These are phyloP conservation scores for Coemansia sp. DNA, from an alignment of 192 early-diverging fungal species.

Conservation along the genomic window DNA sequence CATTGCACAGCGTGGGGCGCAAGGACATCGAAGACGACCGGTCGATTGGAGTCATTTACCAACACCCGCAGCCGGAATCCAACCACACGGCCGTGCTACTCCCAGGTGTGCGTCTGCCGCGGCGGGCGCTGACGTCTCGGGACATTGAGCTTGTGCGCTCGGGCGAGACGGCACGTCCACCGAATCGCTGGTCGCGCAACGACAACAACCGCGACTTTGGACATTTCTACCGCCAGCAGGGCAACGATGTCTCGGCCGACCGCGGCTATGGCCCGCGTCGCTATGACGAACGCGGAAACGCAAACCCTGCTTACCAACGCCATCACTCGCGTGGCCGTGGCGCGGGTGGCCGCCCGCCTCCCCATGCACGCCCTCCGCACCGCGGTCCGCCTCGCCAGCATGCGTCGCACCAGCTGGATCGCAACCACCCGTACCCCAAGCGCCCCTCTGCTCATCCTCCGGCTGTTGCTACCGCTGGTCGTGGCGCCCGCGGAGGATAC, in stretches of 20 bases:
- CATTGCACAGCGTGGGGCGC: conserved; percentile 55
- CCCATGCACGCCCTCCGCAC: background rate
- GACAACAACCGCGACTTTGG: conserved; percentile 47
- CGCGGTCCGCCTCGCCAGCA: background rate
- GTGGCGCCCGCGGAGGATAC: conserved; percentile 13
- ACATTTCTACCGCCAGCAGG: conserved; percentile 50
- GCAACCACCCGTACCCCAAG: background rate
- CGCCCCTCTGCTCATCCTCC: background rate
- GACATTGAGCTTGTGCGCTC: conserved; percentile 49
- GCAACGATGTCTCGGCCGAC: conserved; percentile 48
- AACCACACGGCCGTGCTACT: conserved; percentile 33
- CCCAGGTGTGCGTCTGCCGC: conserved; percentile 39
- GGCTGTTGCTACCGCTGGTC: background rate
- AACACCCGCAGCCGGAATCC: conserved; percentile 38
- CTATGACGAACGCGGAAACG: conserved; percentile 48
- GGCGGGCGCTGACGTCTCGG: conserved; percentile 16
- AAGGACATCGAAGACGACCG: conserved; percentile 63
- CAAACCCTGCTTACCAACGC: conserved; percentile 25
- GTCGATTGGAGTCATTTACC: conserved; percentile 58
- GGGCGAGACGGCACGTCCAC: conserved; percentile 29
- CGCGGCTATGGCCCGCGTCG: conserved; percentile 45
- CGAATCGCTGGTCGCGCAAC: conserved; percentile 21
- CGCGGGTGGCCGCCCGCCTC: conserved; percentile 1
- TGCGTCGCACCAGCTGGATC: conserved; percentile 1
- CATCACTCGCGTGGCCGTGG: conserved; percentile 15